Conservation (phyloP, 352 stramenopile genomes). For the Phytophthora podocarpi region DNA sequence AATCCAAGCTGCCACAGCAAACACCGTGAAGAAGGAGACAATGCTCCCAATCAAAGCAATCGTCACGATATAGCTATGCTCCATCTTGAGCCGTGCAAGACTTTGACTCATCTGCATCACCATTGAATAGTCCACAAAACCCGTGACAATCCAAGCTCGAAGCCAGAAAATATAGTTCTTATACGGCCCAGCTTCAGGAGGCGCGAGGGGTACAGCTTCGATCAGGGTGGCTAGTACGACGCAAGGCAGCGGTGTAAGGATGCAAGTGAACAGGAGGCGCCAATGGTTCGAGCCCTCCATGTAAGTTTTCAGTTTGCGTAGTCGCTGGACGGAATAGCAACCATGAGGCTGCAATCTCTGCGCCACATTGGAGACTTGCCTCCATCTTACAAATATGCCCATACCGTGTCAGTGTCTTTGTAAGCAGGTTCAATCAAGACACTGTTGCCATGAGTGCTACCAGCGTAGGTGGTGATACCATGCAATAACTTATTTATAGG, state of each 20-base stretch:
- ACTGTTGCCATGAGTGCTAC: too few species aligned
- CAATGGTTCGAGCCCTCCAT: not conserved
- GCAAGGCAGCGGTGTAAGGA: slow-evolving; percentile 20
- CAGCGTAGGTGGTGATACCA: too few species aligned
- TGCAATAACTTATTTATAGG: too few species aligned
- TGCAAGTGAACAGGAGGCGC: not conserved
- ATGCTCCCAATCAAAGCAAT: slow-evolving; percentile 1
- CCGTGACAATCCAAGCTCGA: slow-evolving; percentile 5
- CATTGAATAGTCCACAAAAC: slow-evolving; percentile 6
- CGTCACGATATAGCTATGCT: not conserved
- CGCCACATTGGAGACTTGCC: not conserved
- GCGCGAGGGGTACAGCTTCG: slow-evolving; percentile 5
- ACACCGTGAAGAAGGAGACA: slow-evolving; percentile 1
- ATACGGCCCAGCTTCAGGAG: not conserved
- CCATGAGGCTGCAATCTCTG: slow-evolving; percentile 28
- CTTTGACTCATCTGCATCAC: slow-evolving; percentile 6
- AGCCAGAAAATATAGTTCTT: slow-evolving; percentile 16
- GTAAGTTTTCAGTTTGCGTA: slow-evolving; percentile 19
- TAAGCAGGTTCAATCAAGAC: too few species aligned
- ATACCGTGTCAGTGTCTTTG: not conserved
- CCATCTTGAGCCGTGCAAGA: slow-evolving; percentile 13
- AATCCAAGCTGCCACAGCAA: slow-evolving; percentile 7
- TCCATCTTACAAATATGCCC: not conserved
- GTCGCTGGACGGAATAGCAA: slow-evolving; percentile 26
- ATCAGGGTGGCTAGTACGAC: slow-evolving; percentile 1